Percentiles rank a stretch among this genome's conserved stretches.
These are phyloP conservation scores for Endogone sp. DNA, from an alignment of 192 early-diverging fungal genomes.

Conservation along the genomic window DNA sequence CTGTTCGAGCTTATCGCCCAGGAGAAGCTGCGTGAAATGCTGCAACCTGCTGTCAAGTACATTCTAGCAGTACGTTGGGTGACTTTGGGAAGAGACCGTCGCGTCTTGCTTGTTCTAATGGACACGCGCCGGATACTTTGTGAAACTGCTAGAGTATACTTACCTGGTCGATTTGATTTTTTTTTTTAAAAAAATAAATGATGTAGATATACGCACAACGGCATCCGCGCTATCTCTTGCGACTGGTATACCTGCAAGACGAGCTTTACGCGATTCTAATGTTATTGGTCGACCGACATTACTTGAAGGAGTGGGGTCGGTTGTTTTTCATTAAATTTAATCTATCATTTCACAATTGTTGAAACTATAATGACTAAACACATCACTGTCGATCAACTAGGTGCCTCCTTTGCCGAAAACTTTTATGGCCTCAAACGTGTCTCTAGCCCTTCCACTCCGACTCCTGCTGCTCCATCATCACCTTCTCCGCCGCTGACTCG, in stretches of 20 bases:
- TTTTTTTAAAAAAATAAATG: neutral
- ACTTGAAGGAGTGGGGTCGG: slow-evolving; percentile 75
- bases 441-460: slow-evolving; percentile 8
- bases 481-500: slow-evolving; percentile 43
- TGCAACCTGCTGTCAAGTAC: slow-evolving; percentile 84
- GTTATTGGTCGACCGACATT: slow-evolving; percentile 79
- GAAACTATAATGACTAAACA: slow-evolving; percentile 3
- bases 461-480: slow-evolving; percentile 14
- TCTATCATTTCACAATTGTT: too few relatives aligned
- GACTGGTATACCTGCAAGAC: slow-evolving; percentile 76
- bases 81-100: neutral
- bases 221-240: slow-evolving; percentile 78
- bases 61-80: slow-evolving; percentile 62
- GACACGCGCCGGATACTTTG: too few relatives aligned
- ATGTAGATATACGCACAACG: slow-evolving; percentile 80
- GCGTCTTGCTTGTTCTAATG: neutral
- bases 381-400: slow-evolving; percentile 37
- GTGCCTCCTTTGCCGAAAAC: slow-evolving; percentile 84
- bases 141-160: too few relatives aligned
- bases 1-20: slow-evolving; percentile 89
- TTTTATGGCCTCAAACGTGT: slow-evolving; percentile 85
- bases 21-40: slow-evolving; percentile 75
- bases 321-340: neutral
- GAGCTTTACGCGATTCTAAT: slow-evolving; percentile 78
- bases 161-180: too few relatives aligned